These are phyloP conservation scores for Phoma sp. DNA, from an alignment of 2,329 filamentous ascomycete genomes.

Conservation along the genomic window DNA sequence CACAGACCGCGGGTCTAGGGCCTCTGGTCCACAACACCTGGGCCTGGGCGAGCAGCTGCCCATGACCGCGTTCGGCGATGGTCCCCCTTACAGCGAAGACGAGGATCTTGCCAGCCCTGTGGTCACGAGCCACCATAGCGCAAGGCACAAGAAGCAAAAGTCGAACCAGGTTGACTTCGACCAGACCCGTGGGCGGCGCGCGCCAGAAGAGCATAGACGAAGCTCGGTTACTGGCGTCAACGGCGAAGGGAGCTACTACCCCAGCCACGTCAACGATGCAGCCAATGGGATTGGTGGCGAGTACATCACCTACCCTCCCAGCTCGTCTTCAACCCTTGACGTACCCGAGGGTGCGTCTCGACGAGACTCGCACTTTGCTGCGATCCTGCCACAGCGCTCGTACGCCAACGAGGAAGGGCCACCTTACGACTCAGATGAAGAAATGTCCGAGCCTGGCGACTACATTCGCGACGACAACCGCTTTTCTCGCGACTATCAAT, in stretches of 20 bases:
- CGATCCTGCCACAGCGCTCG: constrained; percentile 51
- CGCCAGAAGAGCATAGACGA: constrained; percentile 53
- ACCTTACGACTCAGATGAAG: constrained; percentile 55
- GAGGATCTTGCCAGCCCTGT: constrained; percentile 90
- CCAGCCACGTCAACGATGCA: constrained; percentile 69
- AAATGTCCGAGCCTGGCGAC: constrained; percentile 58
- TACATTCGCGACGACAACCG: constrained; percentile 69
- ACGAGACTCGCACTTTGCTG: constrained; percentile 63
- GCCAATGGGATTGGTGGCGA: constrained; percentile 79
- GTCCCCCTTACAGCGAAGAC: constrained; percentile 93
- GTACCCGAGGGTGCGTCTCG: constrained; percentile 45
- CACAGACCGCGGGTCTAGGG: constrained; percentile 64
- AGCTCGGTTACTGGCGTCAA: constrained; percentile 55
- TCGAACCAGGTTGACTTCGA: constrained; percentile 52
- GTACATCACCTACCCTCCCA: constrained; percentile 77
- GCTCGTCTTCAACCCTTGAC: constrained; percentile 42
- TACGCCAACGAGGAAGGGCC: constrained; percentile 50
- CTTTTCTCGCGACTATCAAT: constrained; percentile 91
- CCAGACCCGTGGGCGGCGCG: constrained; percentile 44
- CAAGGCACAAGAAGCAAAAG: constrained; percentile 82
- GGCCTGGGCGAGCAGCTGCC: constrained; percentile 70
- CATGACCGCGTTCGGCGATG: constrained; percentile 78
- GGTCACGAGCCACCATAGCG: constrained; percentile 69
- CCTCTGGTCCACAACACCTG: constrained; percentile 61
- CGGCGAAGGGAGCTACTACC: constrained; percentile 76